Evolutionary conservation across 176 grass and related monocot species (phyloP), one percentile per base, ranked within the genome.

Genomic region (Secale cereale): DNA sequence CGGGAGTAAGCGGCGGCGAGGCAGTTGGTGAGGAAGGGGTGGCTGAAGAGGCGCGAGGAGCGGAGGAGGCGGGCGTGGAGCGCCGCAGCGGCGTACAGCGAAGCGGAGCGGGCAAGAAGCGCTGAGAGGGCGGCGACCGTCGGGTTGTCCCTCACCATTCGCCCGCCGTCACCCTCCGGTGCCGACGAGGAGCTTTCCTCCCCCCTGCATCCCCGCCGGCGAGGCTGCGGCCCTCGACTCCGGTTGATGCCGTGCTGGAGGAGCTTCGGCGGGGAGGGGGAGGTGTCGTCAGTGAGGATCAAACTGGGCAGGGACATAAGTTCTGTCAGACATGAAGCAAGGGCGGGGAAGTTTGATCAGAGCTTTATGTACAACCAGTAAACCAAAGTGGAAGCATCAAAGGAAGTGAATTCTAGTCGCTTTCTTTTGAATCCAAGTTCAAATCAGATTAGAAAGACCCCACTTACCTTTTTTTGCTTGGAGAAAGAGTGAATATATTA

Each of bases 41-140:
- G 82, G 68, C 79, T 29, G 74, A 62, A 88, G 81, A 90, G 82
- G 59, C 80, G 69, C 33, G 91, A 85, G 35, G 83, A 81, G 77
- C 89, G 91, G 73, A 98, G 65, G 23, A 98, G 89, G 78, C 78
- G 83, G 10, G 90, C 84, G 45, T 94, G 95, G 61, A 93, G 41
- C 15, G 89, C 45, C 0, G 88, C 78, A 6, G 91, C 88, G 27
- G 77, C 78, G 68, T 23, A 30, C 10, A 85, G 60, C 37, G 90
- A 83, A 31, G 86, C 12, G 75, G 86, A 91, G 70, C 85, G 59
- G 22, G 77, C 41, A 59, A 97, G 83, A 22, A 97, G 85, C 16
- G 22, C 36, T 19, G 82, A 75, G 77, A 91, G 70, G 40, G 78
- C 57, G 32, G 88, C 91, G 14, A 81, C 9, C 4, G 48, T 48